Evolutionary conservation across 2,329 filamentous ascomycete genomes (phyloP).

Genomic region (Xylariomycetidae sp.): DNA sequence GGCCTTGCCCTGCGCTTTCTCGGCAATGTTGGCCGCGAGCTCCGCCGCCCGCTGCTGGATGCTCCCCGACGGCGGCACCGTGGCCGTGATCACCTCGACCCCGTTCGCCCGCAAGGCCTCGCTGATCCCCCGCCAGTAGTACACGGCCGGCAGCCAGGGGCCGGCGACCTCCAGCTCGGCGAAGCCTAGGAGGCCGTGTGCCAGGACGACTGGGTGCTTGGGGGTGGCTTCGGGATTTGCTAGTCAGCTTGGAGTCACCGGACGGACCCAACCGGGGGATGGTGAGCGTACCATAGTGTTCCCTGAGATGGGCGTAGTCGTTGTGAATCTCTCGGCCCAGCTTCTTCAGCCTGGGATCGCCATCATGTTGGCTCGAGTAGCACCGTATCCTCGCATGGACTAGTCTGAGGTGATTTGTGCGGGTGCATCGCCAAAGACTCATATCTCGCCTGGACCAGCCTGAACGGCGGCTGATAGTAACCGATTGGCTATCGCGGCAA

Average conservation of each 20-base stretch:
- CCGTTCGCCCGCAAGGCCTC: constrained; percentile 49
- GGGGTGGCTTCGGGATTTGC: constrained; percentile 39
- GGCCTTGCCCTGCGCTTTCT: constrained; percentile 40
- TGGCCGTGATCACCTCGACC: constrained; percentile 51
- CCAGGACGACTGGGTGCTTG: constrained; percentile 57
- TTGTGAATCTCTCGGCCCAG: constrained; percentile 37
- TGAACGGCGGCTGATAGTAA: too few relatives aligned
- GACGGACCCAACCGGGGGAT: not conserved
- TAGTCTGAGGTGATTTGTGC: too few relatives aligned
- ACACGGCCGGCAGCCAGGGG: constrained; percentile 45
- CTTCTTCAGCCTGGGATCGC: constrained; percentile 35
- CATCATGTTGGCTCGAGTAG: constrained; percentile 11
- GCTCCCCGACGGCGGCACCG: constrained; percentile 54
- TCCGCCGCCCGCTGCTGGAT: constrained; percentile 55
- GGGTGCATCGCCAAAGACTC: too few relatives aligned
- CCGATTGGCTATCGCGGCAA: too few relatives aligned
- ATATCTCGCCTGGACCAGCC: too few relatives aligned
- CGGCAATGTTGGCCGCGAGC: constrained; percentile 48
- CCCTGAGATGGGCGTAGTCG: constrained; percentile 39
- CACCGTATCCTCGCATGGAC: too few relatives aligned
- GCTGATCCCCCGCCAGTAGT: constrained; percentile 61
- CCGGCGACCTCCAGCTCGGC: constrained; percentile 47
- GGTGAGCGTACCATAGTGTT: constrained; percentile 35
- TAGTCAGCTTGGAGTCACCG: constrained; percentile 2
- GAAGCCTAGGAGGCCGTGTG: constrained; percentile 61